These are phyloP conservation scores for Hansenula sp. DNA, from an alignment of 1,139 yeast species.

Conservation along the genomic window DNA sequence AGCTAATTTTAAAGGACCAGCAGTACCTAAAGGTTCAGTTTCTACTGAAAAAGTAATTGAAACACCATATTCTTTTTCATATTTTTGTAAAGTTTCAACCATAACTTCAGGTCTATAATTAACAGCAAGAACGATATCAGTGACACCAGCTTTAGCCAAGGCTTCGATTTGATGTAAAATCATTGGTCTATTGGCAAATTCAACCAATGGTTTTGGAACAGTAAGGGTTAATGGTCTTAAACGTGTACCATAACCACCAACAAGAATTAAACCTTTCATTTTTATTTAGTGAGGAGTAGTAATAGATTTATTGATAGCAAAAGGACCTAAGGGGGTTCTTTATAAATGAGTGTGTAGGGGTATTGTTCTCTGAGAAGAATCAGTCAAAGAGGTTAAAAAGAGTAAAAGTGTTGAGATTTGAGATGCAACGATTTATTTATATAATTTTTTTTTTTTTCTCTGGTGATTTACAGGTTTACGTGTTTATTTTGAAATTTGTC, in stretches of 20 bases:
- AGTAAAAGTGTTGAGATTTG: no score
- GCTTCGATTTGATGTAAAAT: conserved; percentile 97
- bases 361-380: no score
- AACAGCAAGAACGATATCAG: conserved; percentile 97
- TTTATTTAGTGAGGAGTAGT: conserved; percentile 1
- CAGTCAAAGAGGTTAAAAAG: no score
- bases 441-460: no score
- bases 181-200: conserved; percentile 98
- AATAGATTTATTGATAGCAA: no score
- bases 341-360: no score
- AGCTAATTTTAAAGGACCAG: conserved; percentile 98
- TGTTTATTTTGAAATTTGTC: neutral
- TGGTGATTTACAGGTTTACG: no score
- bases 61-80: conserved; percentile 94
- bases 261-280: conserved; percentile 98
- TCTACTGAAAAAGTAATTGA: conserved; percentile 95
- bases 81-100: conserved; percentile 92
- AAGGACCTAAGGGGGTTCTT: no score
- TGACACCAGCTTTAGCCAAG: conserved; percentile 96
- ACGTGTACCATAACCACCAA: conserved; percentile 99
- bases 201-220: conserved; percentile 97
- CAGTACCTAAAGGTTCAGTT: conserved; percentile 98
- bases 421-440: no score
- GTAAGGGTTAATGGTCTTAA: conserved; percentile 98
- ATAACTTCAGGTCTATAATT: conserved; percentile 99